Base-by-base conservation (phyloP, 2,329 filamentous ascomycete genomes). In the Talaromyces sp. region DNA sequence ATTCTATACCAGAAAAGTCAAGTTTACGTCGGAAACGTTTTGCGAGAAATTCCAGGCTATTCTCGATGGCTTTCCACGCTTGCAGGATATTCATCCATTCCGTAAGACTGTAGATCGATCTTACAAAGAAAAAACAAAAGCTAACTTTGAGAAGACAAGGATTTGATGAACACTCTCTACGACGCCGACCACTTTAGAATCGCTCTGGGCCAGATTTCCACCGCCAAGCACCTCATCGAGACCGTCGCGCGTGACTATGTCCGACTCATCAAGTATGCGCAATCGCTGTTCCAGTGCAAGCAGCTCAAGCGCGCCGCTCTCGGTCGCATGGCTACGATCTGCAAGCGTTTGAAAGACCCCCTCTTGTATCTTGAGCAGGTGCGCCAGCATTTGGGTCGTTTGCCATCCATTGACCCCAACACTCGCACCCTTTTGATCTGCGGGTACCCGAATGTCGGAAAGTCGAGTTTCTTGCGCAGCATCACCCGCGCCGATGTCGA, bases 181-280 rank as follows among this genome's bases (percentile, higher is more conserved):
- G 93, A 97, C 85, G 91, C 91, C 75, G 93, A 99, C 81, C 92
- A 96, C 75, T 97, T 97, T 82, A 87, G 90, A 69, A 97, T 99
- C 70, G 94, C 95, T 38, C 88, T 99, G 38, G 95, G 94, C 62
- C 94, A 97, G 77, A 81, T 99, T 52, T 95, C 92, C 50, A 97
- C 94, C 4, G 94, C 94, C 57, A 97, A 97, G 81, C 90, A 95
- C 72, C 81, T 97, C 65, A 95, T 99, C 60, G 94, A 99, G 83
- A 95, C 92, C 58, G 94, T 99, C 64, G 89, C 91, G 62, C 86
- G 94, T 72, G 94, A 99, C 76, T 99, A 99, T 72, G 92, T 99
- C 64, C 91, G 94, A 66, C 85, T 99, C 52, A 85, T 96, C 75
- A 95, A 96, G 83, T 97, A 99, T 80, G 92, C 91, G 59, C 92